A percentile compares a stretch with the other conserved stretches of the same genome.
Conservation (phyloP, 805 yeast genomes). For the Candida ascalaphidarum region DNA sequence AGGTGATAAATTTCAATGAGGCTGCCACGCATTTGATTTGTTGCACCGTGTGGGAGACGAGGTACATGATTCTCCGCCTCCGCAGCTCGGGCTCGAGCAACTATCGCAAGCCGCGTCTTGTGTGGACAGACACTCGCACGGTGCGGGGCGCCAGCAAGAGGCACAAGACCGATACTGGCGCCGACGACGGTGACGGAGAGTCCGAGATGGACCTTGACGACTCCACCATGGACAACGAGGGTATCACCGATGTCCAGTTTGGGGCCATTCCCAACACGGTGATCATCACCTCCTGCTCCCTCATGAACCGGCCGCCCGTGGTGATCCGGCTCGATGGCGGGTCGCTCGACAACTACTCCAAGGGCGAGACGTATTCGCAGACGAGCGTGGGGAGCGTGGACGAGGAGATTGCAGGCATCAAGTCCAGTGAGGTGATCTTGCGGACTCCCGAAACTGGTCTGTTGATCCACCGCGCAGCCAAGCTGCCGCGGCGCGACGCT, state of each 20-base stretch:
- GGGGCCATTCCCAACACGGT: conserved; percentile 29
- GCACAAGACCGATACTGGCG: conserved; percentile 5
- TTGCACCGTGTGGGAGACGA: conserved; percentile 67
- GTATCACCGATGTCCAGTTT: conserved; percentile 74
- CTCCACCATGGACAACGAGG: conserved; percentile 65
- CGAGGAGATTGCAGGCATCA: conserved; percentile 8
- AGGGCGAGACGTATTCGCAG: no score
- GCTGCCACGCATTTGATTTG: conserved; percentile 67
- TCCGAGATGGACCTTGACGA: conserved; percentile 9
- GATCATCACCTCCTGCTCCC: conserved; percentile 28
- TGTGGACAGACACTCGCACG: conserved; percentile 23
- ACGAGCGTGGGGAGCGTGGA: no score
- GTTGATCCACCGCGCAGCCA: conserved; percentile 60
- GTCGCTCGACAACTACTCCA: no score
- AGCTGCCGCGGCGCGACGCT: conserved; percentile 83
- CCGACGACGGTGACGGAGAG: conserved; percentile 4
- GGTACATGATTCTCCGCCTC: conserved; percentile 70
- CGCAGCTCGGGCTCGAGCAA: conserved; percentile 40
- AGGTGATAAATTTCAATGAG: conserved; percentile 61
- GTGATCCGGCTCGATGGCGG: conserved; percentile 32
- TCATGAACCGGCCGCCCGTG: conserved; percentile 22
- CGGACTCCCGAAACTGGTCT: conserved; percentile 77
- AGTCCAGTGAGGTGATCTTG: conserved; percentile 27
- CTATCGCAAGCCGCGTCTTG: conserved; percentile 28
- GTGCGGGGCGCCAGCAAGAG: conserved; percentile 5